These are phyloP conservation scores for Castanospermum australe DNA, from an alignment of 306 rosid genomes.

Conservation along the genomic window DNA sequence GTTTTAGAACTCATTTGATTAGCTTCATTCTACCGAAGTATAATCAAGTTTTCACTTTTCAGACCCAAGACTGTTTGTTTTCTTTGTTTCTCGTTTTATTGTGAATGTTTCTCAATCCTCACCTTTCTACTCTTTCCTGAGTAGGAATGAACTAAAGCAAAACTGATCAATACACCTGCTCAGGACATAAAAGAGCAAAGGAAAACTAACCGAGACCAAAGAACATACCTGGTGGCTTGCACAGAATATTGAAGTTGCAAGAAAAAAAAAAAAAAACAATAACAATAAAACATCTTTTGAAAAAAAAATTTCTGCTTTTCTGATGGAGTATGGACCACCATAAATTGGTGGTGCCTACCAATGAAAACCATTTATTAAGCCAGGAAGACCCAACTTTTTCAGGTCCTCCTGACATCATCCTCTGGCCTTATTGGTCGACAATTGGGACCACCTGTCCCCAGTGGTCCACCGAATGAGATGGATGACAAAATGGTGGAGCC, in stretches of 20 bases:
- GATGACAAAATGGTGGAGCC: neutral
- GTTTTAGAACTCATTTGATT: neutral
- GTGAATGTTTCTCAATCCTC: neutral
- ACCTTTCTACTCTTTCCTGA: neutral
- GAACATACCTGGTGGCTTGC: neutral
- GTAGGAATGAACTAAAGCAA: neutral
- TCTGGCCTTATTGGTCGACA: constrained; percentile 4
- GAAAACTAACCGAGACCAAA: neutral
- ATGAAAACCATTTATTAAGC: constrained; percentile 20
- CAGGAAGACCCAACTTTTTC: neutral
- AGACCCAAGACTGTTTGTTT: no score
- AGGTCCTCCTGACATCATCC: constrained; percentile 25
- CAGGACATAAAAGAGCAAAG: neutral
- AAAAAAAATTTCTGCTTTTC: neutral
- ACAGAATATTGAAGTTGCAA: neutral
- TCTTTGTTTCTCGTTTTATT: no score
- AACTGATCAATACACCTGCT: neutral
- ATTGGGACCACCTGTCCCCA: neutral
- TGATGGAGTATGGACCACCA: constrained; percentile 23
- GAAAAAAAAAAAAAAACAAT: neutral
- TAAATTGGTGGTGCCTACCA: constrained; percentile 25
- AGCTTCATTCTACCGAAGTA: neutral
- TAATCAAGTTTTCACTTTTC: neutral
- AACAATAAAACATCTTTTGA: neutral
- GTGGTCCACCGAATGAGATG: constrained; percentile 27